Conservation (phyloP, 2,329 filamentous ascomycete genomes). For the Calonectria pauciramosa region DNA sequence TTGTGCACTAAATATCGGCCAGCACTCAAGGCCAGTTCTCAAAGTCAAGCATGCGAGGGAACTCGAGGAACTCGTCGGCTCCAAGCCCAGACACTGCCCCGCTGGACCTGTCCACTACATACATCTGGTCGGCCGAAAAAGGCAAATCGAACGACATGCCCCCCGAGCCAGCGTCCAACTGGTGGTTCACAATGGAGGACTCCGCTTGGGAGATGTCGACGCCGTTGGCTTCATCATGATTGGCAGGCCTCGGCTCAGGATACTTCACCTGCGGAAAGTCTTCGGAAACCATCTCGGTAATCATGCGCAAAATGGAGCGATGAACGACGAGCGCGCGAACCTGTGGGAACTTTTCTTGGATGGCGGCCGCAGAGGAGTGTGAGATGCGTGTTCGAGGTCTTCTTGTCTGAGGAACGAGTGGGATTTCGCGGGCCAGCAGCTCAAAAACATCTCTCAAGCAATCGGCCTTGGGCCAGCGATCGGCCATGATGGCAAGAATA, state of each 20-base stretch:
- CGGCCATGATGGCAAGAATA: slow-evolving; percentile 52
- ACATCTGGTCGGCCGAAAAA: slow-evolving; percentile 15
- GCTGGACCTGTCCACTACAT: neutral
- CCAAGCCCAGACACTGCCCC: slow-evolving; percentile 5
- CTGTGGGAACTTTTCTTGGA: slow-evolving; percentile 30
- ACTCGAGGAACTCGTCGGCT: slow-evolving; percentile 8
- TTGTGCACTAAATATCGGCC: neutral
- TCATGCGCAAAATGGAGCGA: slow-evolving; percentile 21
- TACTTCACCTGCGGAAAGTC: slow-evolving; percentile 9
- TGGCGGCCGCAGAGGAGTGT: slow-evolving; percentile 1
- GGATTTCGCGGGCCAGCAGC: slow-evolving; percentile 46
- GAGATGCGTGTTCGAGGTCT: slow-evolving; percentile 7
- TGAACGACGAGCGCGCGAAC: slow-evolving; percentile 25
- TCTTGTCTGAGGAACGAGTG: slow-evolving; percentile 24
- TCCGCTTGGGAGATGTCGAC: neutral
- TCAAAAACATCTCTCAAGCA: slow-evolving; percentile 52
- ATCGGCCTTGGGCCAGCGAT: slow-evolving; percentile 52
- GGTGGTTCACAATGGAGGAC: neutral
- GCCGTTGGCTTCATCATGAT: neutral
- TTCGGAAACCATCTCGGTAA: slow-evolving; percentile 23
- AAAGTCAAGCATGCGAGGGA: slow-evolving; percentile 18
- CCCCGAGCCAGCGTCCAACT: neutral
- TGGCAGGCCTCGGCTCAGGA: neutral
- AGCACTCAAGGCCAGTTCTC: neutral
- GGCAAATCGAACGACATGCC: slow-evolving; percentile 14